Conservation (phyloP, 768 basidiomycete genomes). For the Coprinellus micaceus region DNA sequence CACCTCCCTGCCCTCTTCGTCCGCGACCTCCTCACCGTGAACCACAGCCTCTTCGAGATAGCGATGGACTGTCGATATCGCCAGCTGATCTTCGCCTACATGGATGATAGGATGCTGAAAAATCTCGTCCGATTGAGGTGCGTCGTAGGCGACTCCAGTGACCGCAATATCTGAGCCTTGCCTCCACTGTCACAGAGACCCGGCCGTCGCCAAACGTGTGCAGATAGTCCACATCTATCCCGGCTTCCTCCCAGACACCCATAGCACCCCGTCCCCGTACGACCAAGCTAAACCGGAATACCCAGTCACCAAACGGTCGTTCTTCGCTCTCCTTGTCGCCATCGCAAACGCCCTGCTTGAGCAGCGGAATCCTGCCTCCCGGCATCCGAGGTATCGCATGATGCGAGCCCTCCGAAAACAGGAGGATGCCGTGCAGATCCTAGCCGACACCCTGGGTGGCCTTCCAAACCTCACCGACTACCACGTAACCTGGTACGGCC, state of each 20-base stretch:
- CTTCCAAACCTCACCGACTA: slow-evolving; percentile 47
- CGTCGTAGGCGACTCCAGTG: slow-evolving; percentile 6
- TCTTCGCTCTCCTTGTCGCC: slow-evolving; percentile 28
- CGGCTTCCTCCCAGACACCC: slow-evolving; percentile 32
- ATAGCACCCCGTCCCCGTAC: slow-evolving; percentile 3
- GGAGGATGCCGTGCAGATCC: slow-evolving; percentile 36
- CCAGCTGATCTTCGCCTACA: slow-evolving; percentile 47
- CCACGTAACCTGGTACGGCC: slow-evolving; percentile 47
- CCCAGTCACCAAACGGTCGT: slow-evolving; percentile 17
- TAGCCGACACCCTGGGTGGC: slow-evolving; percentile 40
- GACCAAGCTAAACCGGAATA: slow-evolving; percentile 10
- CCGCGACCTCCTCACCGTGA: slow-evolving; percentile 33
- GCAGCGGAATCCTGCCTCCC: slow-evolving; percentile 22
- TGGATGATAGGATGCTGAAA: slow-evolving; percentile 41
- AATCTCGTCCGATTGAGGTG: slow-evolving; percentile 37
- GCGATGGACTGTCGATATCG: slow-evolving; percentile 47
- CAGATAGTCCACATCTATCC: slow-evolving; percentile 47
- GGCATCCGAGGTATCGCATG: slow-evolving; percentile 24
- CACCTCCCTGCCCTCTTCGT: slow-evolving; percentile 30
- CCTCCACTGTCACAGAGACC: slow-evolving; percentile 34
- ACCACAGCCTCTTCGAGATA: slow-evolving; percentile 35
- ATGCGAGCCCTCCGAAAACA: slow-evolving; percentile 28
- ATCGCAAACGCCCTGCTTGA: slow-evolving; percentile 33
- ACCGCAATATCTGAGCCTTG: not conserved
- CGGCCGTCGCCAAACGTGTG: slow-evolving; percentile 44